phyloP scores from a whole-genome alignment of 768 basidiomycete genomes.

The Lactarius hengduanensis region DNA sequence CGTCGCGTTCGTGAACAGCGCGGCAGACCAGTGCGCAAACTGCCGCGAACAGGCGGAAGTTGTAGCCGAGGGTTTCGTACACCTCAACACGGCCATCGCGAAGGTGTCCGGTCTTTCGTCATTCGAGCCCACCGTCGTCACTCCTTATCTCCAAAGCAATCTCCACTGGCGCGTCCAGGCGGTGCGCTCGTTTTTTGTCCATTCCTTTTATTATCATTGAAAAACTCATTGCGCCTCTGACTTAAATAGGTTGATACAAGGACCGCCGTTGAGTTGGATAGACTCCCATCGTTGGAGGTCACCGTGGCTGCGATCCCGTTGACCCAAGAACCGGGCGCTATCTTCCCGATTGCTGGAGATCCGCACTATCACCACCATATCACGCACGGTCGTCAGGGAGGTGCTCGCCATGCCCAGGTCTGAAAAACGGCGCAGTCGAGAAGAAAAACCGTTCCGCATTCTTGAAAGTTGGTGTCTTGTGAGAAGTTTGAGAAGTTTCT shows the following conservation, averaged over 20 bases:
- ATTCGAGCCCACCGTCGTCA: constrained; percentile 40
- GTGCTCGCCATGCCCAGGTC: constrained; percentile 6
- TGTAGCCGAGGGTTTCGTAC: constrained; percentile 46
- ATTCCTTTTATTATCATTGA: constrained; percentile 34
- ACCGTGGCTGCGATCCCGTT: constrained; percentile 12
- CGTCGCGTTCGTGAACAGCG: constrained; percentile 43
- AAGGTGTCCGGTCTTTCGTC: constrained; percentile 33
- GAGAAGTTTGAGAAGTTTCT: neutral
- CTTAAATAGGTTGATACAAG: constrained; percentile 7
- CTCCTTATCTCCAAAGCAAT: constrained; percentile 41
- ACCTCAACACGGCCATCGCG: constrained; percentile 40
- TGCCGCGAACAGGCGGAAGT: constrained; percentile 36
- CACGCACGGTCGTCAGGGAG: constrained; percentile 18
- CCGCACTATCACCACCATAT: constrained; percentile 16
- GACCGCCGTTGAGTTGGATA: neutral
- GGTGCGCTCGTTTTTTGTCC: constrained; percentile 32
- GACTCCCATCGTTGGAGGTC: constrained; percentile 25
- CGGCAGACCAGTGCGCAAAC: constrained; percentile 41
- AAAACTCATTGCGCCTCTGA: neutral
- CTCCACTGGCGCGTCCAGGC: constrained; percentile 45
- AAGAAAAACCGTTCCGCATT: neutral
- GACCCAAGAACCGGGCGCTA: constrained; percentile 5
- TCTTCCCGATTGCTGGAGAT: constrained; percentile 21
- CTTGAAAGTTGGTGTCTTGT: neutral
- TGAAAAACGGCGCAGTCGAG: constrained; percentile 2